Conservation (phyloP, 2,329 filamentous ascomycete species). For the Neophaeococcomyces mojaviensis region DNA sequence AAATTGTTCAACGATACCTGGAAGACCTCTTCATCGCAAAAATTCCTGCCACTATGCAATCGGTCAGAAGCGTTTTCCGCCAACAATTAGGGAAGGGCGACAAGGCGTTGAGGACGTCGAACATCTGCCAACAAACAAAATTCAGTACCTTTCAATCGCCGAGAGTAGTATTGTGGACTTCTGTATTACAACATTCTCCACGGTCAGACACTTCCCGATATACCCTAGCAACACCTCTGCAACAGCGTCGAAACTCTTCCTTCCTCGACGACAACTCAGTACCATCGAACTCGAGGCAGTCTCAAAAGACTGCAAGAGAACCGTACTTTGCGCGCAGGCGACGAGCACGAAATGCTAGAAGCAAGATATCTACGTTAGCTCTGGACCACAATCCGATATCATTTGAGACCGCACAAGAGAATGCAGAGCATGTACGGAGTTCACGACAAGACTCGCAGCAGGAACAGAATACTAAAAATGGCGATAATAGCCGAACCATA, state of each 20-base stretch:
- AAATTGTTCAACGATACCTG: no score
- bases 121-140: no score
- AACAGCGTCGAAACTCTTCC: background rate
- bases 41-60: no score
- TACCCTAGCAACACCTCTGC: background rate
- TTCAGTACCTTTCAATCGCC: no score
- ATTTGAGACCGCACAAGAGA: background rate
- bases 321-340: background rate
- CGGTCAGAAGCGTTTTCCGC: no score
- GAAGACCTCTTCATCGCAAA: no score
- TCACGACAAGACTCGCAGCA: background rate
- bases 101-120: no score
- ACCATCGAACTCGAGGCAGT: background rate
- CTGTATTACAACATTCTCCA: background rate
- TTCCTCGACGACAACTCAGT: background rate
- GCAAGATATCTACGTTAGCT: conserved; percentile 7
- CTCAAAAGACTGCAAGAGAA: conserved; percentile 3
- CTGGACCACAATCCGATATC: background rate
- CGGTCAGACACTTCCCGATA: background rate
- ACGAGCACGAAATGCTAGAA: conserved; percentile 1
- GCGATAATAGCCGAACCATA: background rate
- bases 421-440: background rate
- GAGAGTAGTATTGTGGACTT: background rate
- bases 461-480: background rate
- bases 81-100: no score